These are phyloP conservation scores for Cladosporium austrohemisphaericum DNA, from an alignment of 2,329 filamentous ascomycete species.

Conservation along the genomic window DNA sequence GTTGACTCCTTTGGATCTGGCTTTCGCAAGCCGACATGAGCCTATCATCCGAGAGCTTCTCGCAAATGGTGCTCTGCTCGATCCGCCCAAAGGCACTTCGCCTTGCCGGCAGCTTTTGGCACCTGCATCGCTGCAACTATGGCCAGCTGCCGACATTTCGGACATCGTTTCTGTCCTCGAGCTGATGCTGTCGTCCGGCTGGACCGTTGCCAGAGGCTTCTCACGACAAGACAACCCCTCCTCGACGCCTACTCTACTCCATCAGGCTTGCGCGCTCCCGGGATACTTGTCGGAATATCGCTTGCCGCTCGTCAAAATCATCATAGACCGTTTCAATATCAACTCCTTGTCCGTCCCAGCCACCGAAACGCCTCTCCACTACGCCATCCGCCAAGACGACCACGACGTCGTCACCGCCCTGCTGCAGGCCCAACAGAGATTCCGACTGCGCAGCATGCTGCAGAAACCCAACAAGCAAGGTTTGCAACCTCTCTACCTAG, in stretches of 20 bases:
- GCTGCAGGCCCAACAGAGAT: not conserved
- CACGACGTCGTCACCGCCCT: not conserved
- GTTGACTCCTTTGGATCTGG: not conserved
- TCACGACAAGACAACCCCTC: not conserved
- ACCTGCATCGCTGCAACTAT: not conserved
- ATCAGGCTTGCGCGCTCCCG: not conserved
- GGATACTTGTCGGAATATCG: not conserved
- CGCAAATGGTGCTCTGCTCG: not conserved
- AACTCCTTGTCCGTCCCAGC: not conserved
- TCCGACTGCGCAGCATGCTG: not conserved
- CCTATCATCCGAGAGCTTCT: not conserved
- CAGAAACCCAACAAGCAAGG: not conserved
- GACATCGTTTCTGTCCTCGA: not conserved
- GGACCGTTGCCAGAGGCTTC: not conserved
- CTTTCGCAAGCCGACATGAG: conserved; percentile 1
- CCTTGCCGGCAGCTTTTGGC: not conserved
- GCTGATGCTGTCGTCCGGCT: not conserved
- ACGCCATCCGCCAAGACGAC: not conserved
- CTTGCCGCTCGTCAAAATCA: not conserved
- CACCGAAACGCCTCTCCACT: not conserved
- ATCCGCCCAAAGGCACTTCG: not conserved
- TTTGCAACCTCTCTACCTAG: not conserved
- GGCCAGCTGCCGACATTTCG: not conserved
- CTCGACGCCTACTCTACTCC: not conserved
- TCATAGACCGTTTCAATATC: not conserved